Percentiles rank a stretch among this genome's conserved stretches.
phyloP scores from a whole-genome alignment of 2,329 filamentous ascomycete genomes.

The Aschersonia sp. region DNA sequence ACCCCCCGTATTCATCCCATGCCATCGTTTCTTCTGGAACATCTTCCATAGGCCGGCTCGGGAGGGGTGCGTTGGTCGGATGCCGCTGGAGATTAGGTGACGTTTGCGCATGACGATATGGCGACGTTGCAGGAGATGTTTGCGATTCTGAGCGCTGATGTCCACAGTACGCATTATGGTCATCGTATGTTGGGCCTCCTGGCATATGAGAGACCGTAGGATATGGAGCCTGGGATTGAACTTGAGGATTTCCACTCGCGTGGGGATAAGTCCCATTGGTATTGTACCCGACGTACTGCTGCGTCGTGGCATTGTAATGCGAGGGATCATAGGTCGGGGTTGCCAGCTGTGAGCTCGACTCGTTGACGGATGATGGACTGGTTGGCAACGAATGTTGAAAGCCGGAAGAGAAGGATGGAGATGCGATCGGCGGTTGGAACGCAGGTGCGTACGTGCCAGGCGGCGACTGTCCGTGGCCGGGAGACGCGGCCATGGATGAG shows the following conservation, averaged over 20 bases:
- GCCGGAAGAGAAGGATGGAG: slow-evolving; percentile 16
- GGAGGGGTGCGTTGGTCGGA: slow-evolving; percentile 44
- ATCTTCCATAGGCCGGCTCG: slow-evolving; percentile 35
- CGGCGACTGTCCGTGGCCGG: slow-evolving; percentile 22
- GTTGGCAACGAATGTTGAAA: slow-evolving; percentile 26
- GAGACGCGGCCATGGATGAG: slow-evolving; percentile 18
- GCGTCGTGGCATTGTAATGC: slow-evolving; percentile 9
- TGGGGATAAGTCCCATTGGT: slow-evolving; percentile 16
- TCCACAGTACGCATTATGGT: slow-evolving; percentile 29
- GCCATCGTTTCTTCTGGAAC: slow-evolving; percentile 26
- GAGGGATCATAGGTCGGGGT: slow-evolving; percentile 20
- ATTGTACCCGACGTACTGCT: slow-evolving; percentile 16
- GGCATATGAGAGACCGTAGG: slow-evolving; percentile 37
- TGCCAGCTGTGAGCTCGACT: slow-evolving; percentile 12
- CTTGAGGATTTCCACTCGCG: slow-evolving; percentile 9
- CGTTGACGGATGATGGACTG: slow-evolving; percentile 17
- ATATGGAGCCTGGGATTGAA: slow-evolving; percentile 28
- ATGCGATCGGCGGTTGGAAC: slow-evolving; percentile 8
- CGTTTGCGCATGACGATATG: slow-evolving; percentile 24
- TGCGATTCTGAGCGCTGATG: slow-evolving; percentile 35
- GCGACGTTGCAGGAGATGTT: slow-evolving; percentile 30
- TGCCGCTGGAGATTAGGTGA: slow-evolving; percentile 37
- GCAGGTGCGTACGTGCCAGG: slow-evolving; percentile 17
- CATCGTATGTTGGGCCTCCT: slow-evolving; percentile 34
- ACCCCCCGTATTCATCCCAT: slow-evolving; percentile 23